Evolutionary conservation across 2,329 filamentous ascomycete genomes (phyloP), one percentile per base, ranked within the genome.

Genomic region (Eurotiales sp.): DNA sequence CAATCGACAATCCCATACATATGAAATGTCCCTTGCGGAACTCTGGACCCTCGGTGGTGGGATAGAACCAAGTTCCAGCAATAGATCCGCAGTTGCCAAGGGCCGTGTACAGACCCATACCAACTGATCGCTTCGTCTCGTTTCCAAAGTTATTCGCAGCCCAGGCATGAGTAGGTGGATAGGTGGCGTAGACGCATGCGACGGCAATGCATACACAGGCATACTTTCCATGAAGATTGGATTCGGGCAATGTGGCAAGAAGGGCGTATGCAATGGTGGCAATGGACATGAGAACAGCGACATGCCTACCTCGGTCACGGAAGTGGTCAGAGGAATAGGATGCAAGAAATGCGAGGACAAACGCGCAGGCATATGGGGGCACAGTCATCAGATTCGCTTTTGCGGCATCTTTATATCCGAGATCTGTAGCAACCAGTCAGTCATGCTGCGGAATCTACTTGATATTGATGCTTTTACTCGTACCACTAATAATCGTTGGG

Each of bases 61-160:
- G 48, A 27, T 37, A 50, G 40, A 50, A 50, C 21, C 42, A 50
- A 17, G 39, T 50, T 12, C 48, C 48, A 27, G 48, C 48, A 27
- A 50, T 50, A 8, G 48, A 50, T 11, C 48, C 48, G 3, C 42
- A 37, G 22, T 50, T 50, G 8, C 48, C 48, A 21, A 50, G 30
- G 12, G 48, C 30, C 2, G 48, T 50, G 30, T 50, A 50, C 10
- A 50, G 32, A n/a, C 48, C 48, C 48, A 50, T 50, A 11, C 48
- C 40, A 25, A 50, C 25, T 32, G 48, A 34, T 8, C 48, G 48
- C 17, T 50, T 50, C 15, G 48, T 50, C 34, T 50, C 48, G 32
- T 50, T 50, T 36, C 48, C 48, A 23, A 50, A 50, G 12, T 50
- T 50, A 32, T 50, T 50, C 21, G 48, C 48, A n/a, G 40, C 42